Evolutionary conservation across 164 flowering plant genomes (phyloP), one percentile per base, ranked within the genome.

Genomic region (Vitis cinerea): DNA sequence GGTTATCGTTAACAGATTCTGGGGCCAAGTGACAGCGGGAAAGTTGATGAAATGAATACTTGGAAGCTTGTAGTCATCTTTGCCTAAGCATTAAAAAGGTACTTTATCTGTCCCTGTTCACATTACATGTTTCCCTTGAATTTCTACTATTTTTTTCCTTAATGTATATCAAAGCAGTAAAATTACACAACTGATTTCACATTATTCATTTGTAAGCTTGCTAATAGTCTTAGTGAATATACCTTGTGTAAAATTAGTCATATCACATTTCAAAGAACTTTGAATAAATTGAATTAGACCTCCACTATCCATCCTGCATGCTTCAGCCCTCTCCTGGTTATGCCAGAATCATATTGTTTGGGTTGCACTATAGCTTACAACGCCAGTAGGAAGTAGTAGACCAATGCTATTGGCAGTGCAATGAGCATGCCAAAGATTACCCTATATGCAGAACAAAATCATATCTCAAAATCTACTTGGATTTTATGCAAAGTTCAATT

Each of bases 351-450:
- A 4, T 48, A 17, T 61, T 61, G 53, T 51, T n/a, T 16, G 29
- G 51, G 3, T 27, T 48, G 15, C 53, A 31, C 2, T 52, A 47
- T 70, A 9, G 48, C 63, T 81, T 71, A 90, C 50, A 90, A 53
- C 14, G 73, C 87, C 70, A 90, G 65, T 59, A 89, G 74, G 73
- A 78, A 79, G 75, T 87, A 87, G 84, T 87, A 90, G 50, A 77
- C 83, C 84, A 90, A 66, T 71, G 84, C 82, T 64, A 83, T 73
- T 7, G 93, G 93, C 63, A 86, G 6, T 63, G 91, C 77, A 31
- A 88, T 66, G 51, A 87, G 79, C 83, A 88, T 76, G 19, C 97
- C 93, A 60, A 86, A 79, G n/a, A 84, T 74, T 48, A 91, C 84
- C 92, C 93, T 91, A 75, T 54, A 75, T 77, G 16, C 61, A 62